phyloP scores from a whole-genome alignment of 2,329 filamentous ascomycete species.

The Aspergillus quadrilineatus region DNA sequence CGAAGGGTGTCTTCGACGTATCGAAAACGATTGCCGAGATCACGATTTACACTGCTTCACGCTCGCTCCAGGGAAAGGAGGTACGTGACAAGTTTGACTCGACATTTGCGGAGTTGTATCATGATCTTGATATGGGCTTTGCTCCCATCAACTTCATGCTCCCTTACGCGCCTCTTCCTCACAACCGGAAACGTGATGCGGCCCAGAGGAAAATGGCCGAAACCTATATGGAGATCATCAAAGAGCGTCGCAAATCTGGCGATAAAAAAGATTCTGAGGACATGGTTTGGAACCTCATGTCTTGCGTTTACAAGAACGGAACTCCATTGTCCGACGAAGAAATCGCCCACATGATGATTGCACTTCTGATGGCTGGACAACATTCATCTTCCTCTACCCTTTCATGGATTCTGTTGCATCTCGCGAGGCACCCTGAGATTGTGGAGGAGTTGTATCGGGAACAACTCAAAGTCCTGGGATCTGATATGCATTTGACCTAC shows the following conservation, averaged over 20 bases:
- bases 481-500: conserved; percentile 72
- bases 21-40: conserved; percentile 77
- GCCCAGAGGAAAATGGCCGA: conserved; percentile 79
- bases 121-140: conserved; percentile 88
- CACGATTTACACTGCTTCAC: conserved; percentile 85
- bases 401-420: conserved; percentile 79
- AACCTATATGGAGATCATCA: conserved; percentile 79
- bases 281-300: conserved; percentile 91
- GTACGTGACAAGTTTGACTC: conserved; percentile 78
- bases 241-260: conserved; percentile 62
- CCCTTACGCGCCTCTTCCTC: conserved; percentile 84
- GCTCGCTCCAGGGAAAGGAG: conserved; percentile 79
- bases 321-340: conserved; percentile 76
- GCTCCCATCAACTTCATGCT: conserved; percentile 86
- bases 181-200: conserved; percentile 76
- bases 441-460: conserved; percentile 80
- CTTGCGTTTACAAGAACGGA: conserved; percentile 80
- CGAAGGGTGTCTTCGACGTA: conserved; percentile 69
- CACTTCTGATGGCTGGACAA: conserved; percentile 86
- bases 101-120: conserved; percentile 77
- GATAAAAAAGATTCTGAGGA: conserved; percentile 60
- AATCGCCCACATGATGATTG: conserved; percentile 91
- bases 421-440: conserved; percentile 76
- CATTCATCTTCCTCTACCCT: conserved; percentile 83
- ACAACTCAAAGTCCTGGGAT: conserved; percentile 70